Evolutionary conservation across 352 stramenopile species (phyloP), one percentile per base, ranked within the genome.

Genomic region (Pythium aristosporum): DNA sequence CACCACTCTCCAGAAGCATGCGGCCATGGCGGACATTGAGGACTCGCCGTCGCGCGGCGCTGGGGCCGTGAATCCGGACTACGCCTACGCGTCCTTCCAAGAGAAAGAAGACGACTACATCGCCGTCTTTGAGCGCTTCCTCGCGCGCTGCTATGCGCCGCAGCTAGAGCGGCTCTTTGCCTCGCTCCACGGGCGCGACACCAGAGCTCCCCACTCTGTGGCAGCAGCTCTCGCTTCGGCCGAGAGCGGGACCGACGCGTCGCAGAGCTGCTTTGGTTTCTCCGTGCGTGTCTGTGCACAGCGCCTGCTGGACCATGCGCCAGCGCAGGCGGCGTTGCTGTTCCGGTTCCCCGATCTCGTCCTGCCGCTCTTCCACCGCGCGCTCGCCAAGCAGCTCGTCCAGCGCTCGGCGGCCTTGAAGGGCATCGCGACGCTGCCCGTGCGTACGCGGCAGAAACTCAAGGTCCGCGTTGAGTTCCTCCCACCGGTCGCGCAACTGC

Each of bases 401-500:
- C 53, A 50, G 30, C 34, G 61, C 15, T 51, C 34, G 3, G 55
- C 56, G 23, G 18, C 10, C 12, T 18, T 15, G 39, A 66, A 30
- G 12, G 67, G 68, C 20, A 63, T 77, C 41, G 63, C 63, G 49
- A 67, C 68, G 41, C 65, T 83, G 12, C 71, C 77, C 3, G 39
- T 80, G 11, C 74, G 73, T 36, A 67, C 63, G 1, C 63, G 74
- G 4, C 73, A 76, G 4, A 85, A 82, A 50, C 68, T 85, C 50
- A 88, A 96, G 57, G 88, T 98, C 21, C 92, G 97, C 63, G 79
- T 99, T 3, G 79, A 95, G 49, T 88, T 96, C 64, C 68, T 98
- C 50, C 96, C 96, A 30, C 96, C 94, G 1, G 74, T 97, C 20
- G 55, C 66, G 0, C 82, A 92, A 28, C 80, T 91, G 51, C 89